phyloP scores from a whole-genome alignment of 2,329 filamentous ascomycete genomes.

The Ceratocystis eucalypticola region DNA sequence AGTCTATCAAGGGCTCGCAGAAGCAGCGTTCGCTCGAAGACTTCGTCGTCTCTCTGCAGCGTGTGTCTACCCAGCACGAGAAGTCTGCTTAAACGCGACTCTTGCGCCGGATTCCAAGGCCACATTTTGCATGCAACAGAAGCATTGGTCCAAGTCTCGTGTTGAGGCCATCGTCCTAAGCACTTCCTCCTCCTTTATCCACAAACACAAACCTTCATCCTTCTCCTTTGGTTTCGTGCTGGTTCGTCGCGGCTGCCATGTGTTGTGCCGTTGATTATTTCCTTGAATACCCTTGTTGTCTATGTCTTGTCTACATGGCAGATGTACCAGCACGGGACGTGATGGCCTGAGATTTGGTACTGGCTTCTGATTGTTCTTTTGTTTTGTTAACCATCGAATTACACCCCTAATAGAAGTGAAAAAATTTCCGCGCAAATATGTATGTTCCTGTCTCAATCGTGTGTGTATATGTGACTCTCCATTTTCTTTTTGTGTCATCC shows the following conservation, averaged over 20 bases:
- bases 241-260: constrained; percentile 14
- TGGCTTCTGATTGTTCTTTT: constrained; percentile 13
- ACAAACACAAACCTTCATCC: not conserved
- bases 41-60: constrained; percentile 81
- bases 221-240: constrained; percentile 10
- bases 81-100: constrained; percentile 52
- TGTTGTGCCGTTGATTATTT: constrained; percentile 13
- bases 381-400: constrained; percentile 8
- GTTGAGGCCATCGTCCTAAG: constrained; percentile 5
- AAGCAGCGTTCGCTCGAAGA: constrained; percentile 80
- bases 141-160: constrained; percentile 4
- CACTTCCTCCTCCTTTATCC: not conserved
- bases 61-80: constrained; percentile 84
- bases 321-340: constrained; percentile 9
- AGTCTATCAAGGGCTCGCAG: constrained; percentile 65
- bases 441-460: not conserved
- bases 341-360: constrained; percentile 8
- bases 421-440: constrained; percentile 10
- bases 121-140: constrained; percentile 9
- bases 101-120: not conserved
- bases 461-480: not conserved
- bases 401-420: constrained; percentile 15
- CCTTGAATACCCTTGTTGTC: constrained; percentile 5
- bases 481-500: not conserved
- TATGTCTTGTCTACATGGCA: constrained; percentile 10